These are phyloP conservation scores for Telfairia occidentalis DNA, from an alignment of 331 rosid species.

Conservation along the genomic window DNA sequence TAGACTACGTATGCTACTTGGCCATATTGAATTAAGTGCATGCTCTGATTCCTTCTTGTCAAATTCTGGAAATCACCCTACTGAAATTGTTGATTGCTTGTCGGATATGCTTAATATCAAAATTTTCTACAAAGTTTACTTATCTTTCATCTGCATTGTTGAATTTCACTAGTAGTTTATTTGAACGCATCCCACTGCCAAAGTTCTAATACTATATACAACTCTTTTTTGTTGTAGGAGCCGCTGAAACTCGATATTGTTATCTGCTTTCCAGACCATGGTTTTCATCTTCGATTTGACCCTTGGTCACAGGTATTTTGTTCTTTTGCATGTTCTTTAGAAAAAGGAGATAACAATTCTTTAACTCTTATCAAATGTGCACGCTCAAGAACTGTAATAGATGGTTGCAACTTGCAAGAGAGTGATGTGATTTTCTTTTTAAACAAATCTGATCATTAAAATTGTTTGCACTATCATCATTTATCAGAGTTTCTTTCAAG, in stretches of 20 bases:
- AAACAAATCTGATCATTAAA: background rate
- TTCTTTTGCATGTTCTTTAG: background rate
- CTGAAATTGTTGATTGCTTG: background rate
- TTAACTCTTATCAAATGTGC: background rate
- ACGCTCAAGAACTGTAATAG: background rate
- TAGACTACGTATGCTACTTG: background rate
- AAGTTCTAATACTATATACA: background rate
- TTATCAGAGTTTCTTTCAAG: background rate
- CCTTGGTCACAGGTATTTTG: conserved; percentile 84
- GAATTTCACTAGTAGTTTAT: background rate
- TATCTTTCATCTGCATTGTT: background rate
- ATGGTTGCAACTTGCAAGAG: background rate
- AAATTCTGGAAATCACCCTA: background rate
- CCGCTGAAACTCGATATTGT: conserved; percentile 78
- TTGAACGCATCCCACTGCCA: background rate
- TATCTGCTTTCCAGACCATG: conserved; percentile 93
- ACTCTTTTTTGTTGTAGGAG: conserved; percentile 38
- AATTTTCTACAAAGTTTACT: background rate
- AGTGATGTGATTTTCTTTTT: background rate
- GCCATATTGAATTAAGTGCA: background rate
- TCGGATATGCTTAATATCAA: background rate
- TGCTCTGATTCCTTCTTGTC: background rate
- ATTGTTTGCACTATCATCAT: background rate
- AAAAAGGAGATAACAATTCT: background rate
- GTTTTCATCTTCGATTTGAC: conserved; percentile 94